Percentiles rank a stretch among this genome's conserved stretches.
phyloP scores from a whole-genome alignment of 768 basidiomycete species.

The Coprinopsis cinerea region DNA sequence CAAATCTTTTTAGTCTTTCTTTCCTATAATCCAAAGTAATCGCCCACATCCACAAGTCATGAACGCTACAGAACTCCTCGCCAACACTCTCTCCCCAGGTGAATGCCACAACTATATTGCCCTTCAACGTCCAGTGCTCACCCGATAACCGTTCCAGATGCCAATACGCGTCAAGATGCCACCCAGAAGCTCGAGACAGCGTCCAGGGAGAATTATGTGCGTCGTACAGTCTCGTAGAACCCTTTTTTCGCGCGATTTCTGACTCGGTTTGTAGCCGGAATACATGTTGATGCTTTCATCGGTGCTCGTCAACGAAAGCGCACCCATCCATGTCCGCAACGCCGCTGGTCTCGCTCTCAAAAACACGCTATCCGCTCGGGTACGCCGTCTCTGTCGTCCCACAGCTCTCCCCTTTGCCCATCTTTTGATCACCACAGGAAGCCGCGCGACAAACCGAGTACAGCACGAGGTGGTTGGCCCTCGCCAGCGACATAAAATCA shows the following conservation, averaged over 20 bases:
- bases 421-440: conserved; percentile 49
- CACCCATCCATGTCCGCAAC: conserved; percentile 72
- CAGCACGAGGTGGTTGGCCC: conserved; percentile 75
- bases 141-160: conserved; percentile 48
- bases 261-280: conserved; percentile 55
- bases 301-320: conserved; percentile 74
- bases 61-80: conserved; percentile 88
- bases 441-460: conserved; percentile 67
- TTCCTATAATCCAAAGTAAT: conserved; percentile 10
- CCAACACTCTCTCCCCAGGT: conserved; percentile 91
- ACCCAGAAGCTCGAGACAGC: conserved; percentile 85
- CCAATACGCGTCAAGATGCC: conserved; percentile 86
- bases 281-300: conserved; percentile 90
- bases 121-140: conserved; percentile 23
- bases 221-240: conserved; percentile 25
- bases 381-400: conserved; percentile 39
- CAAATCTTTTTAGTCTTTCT: conserved; percentile 14
- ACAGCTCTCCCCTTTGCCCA: conserved; percentile 12
- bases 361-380: conserved; percentile 87
- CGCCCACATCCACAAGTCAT: conserved; percentile 39
- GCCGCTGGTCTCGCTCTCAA: conserved; percentile 97
- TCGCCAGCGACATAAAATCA: conserved; percentile 57
- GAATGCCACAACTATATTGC: conserved; percentile 19
- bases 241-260: conserved; percentile 16
- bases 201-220: conserved; percentile 83